Evolutionary conservation across 305 asterid species (phyloP).

Genomic region (Solanum hybrid): DNA sequence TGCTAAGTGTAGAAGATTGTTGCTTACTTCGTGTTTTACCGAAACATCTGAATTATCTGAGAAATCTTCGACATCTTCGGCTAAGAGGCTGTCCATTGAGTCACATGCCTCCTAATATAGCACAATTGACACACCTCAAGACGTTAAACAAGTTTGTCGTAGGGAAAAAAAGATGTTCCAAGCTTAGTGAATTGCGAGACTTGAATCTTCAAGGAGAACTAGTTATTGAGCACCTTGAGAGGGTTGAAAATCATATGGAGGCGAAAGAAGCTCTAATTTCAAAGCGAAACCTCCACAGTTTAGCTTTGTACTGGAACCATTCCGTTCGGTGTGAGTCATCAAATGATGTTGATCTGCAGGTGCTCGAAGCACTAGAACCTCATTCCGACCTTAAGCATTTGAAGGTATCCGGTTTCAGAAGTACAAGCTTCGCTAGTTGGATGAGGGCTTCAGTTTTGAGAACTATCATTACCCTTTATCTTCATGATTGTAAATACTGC

Average conservation of each 20-base stretch:
- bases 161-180: not conserved
- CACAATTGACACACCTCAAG: conserved; percentile 1
- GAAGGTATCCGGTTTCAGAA: not conserved
- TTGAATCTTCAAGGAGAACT: not conserved
- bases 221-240: conserved; percentile 2
- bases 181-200: conserved; percentile 8
- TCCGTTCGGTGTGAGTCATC: not conserved
- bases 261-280: conserved; percentile 2
- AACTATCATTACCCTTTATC: not conserved
- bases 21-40: not conserved
- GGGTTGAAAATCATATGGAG: not conserved
- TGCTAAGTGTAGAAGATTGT: conserved; percentile 1
- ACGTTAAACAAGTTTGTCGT: not conserved
- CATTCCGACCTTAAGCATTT: conserved; percentile 1
- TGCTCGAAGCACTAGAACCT: not conserved
- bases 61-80: conserved; percentile 5
- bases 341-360: not conserved
- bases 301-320: not conserved
- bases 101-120: conserved; percentile 3
- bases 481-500: conserved; percentile 3
- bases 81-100: conserved; percentile 4
- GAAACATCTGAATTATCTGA: not conserved
- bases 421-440: not conserved
- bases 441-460: not conserved
- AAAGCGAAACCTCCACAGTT: not conserved